phyloP scores from a whole-genome alignment of 208 protist genomes.

The Jaenimonas drosophilae region DNA sequence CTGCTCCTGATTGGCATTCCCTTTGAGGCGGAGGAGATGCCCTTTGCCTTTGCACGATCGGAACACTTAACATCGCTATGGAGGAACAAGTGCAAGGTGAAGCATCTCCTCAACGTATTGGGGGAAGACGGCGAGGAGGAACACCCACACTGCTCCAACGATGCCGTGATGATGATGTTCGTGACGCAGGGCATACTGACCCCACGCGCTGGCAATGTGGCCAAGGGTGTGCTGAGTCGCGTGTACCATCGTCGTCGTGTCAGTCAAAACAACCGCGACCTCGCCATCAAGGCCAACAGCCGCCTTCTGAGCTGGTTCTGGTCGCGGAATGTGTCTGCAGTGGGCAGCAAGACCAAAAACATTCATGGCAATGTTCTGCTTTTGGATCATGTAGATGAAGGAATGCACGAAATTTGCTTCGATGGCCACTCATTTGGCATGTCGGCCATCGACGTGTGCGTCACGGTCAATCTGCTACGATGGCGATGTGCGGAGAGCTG shows the following conservation, averaged over 20 bases:
- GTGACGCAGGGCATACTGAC: constrained; percentile 40
- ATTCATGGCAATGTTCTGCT: constrained; percentile 36
- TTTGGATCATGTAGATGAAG: constrained; percentile 26
- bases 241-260: no score
- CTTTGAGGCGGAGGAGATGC: constrained; percentile 4
- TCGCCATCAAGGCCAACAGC: no score
- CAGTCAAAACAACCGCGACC: no score
- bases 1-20: constrained; percentile 29
- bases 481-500: no score
- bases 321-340: constrained; percentile 8
- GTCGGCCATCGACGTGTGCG: constrained; percentile 19
- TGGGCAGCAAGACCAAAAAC: neutral
- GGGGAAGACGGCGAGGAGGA: constrained; percentile 5
- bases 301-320: constrained; percentile 29
- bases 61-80: constrained; percentile 19
- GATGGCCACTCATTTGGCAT: constrained; percentile 2
- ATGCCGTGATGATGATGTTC: constrained; percentile 7
- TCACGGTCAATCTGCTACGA: constrained; percentile 29
- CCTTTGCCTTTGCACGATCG: constrained; percentile 10
- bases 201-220: constrained; percentile 7
- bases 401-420: constrained; percentile 6
- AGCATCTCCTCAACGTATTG: constrained; percentile 11
- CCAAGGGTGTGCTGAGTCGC: no score
- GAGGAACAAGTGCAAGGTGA: constrained; percentile 14
- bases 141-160: neutral